These are phyloP conservation scores for Tolypocladium paradoxum DNA, from an alignment of 2,329 filamentous ascomycete genomes.

Conservation along the genomic window DNA sequence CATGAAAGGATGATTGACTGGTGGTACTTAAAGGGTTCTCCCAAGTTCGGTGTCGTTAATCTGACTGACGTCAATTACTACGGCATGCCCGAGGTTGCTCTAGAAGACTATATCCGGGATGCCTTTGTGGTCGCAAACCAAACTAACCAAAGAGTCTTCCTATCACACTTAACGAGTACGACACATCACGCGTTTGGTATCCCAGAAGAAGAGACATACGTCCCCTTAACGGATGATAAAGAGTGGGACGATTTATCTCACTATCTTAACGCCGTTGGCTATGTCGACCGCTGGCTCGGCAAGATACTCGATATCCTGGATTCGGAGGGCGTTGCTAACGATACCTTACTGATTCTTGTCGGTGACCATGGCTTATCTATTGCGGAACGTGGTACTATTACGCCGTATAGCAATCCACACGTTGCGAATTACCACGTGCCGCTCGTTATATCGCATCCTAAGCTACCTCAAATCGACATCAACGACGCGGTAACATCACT, in stretches of 20 bases:
- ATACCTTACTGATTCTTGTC: constrained; percentile 20
- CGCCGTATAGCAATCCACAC: constrained; percentile 21
- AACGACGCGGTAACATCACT: constrained; percentile 20
- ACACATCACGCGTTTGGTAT: constrained; percentile 21
- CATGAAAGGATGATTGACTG: constrained; percentile 11
- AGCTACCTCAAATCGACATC: constrained; percentile 20
- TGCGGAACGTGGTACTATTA: constrained; percentile 19
- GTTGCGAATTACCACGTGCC: constrained; percentile 23
- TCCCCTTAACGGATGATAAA: constrained; percentile 13
- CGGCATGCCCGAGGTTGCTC: constrained; percentile 18
- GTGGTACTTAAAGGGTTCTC: constrained; percentile 18
- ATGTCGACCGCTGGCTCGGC: constrained; percentile 21
- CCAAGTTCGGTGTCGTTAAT: constrained; percentile 16
- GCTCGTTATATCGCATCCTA: constrained; percentile 20
- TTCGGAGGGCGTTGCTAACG: constrained; percentile 17
- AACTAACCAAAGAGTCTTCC: constrained; percentile 18
- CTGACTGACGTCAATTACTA: constrained; percentile 22
- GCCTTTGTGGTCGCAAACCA: constrained; percentile 17
- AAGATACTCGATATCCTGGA: constrained; percentile 19
- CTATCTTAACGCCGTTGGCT: constrained; percentile 22
- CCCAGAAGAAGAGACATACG: constrained; percentile 14
- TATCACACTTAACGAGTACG: constrained; percentile 22
- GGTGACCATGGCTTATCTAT: constrained; percentile 23
- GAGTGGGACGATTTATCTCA: constrained; percentile 18
- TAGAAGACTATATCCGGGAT: constrained; percentile 21